Percentiles rank a stretch among this genome's conserved stretches.
Evolutionary conservation across 805 yeast genomes (phyloP).

Genomic region (Sugiyamaella smithiae): DNA sequence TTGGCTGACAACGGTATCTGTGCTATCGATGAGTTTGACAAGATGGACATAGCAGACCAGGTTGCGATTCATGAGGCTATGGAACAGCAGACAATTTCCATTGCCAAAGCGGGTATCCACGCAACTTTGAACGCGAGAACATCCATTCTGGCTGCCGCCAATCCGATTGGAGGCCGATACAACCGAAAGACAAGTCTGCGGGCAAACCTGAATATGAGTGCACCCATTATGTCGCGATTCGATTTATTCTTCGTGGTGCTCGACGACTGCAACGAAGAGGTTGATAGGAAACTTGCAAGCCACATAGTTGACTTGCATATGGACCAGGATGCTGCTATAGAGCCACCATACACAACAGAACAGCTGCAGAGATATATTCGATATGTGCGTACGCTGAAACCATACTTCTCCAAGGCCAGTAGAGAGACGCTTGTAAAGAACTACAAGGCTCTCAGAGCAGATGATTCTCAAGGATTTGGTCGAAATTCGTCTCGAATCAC

Average conservation of each 20-base stretch:
- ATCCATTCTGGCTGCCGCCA: slow-evolving; percentile 97
- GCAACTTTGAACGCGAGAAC: slow-evolving; percentile 97
- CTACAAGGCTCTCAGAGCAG: slow-evolving; percentile 81
- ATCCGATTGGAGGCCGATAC: slow-evolving; percentile 96
- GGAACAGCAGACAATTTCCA: slow-evolving; percentile 99
- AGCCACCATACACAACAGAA: slow-evolving; percentile 85
- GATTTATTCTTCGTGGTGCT: slow-evolving; percentile 91
- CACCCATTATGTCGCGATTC: slow-evolving; percentile 98
- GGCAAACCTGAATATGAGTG: slow-evolving; percentile 90
- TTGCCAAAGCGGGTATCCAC: slow-evolving; percentile 98
- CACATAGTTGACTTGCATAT: slow-evolving; percentile 93
- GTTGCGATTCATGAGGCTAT: slow-evolving; percentile 99
- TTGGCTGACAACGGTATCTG: slow-evolving; percentile 97
- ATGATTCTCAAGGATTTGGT: slow-evolving; percentile 82
- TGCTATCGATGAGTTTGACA: slow-evolving; percentile 97
- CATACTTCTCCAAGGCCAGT: slow-evolving; percentile 78
- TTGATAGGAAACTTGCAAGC: slow-evolving; percentile 85
- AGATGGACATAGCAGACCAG: slow-evolving; percentile 93
- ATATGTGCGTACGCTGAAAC: slow-evolving; percentile 91
- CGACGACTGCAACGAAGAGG: slow-evolving; percentile 89
- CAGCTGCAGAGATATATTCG: slow-evolving; percentile 84
- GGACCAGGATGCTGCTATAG: slow-evolving; percentile 83
- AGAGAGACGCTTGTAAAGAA: slow-evolving; percentile 69
- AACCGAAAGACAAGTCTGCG: slow-evolving; percentile 81
- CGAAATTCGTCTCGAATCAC: slow-evolving; percentile 90